Conservation (phyloP, 257 asterid species). For the Solanum piurae region DNA sequence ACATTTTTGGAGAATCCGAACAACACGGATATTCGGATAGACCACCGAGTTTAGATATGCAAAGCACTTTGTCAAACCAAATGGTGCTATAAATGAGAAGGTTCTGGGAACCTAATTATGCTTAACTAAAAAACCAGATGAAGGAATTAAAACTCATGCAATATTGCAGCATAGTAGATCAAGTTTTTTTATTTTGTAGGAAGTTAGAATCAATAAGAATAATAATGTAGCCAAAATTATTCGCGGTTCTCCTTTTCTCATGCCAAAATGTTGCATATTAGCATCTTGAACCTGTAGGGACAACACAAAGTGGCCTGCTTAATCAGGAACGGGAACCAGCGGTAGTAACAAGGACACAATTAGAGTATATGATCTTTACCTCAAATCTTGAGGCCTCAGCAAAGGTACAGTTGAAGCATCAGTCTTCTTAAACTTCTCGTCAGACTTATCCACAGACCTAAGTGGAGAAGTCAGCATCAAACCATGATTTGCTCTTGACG, state of each 20-base stretch:
- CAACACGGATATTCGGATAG: neutral
- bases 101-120: neutral
- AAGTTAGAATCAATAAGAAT: neutral
- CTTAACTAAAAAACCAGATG: neutral
- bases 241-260: constrained; percentile 29
- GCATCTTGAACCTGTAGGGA: constrained; percentile 48
- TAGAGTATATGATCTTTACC: constrained; percentile 29
- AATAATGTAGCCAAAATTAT: constrained; percentile 23
- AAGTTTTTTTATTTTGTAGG: neutral
- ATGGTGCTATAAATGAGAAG: neutral
- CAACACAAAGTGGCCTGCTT: constrained; percentile 18
- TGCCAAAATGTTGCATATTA: constrained; percentile 33
- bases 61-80: neutral
- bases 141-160: neutral
- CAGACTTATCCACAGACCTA: constrained; percentile 44
- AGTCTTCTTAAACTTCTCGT: constrained; percentile 28
- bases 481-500: constrained; percentile 67
- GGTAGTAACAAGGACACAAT: constrained; percentile 2
- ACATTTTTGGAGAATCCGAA: neutral
- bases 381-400: constrained; percentile 86
- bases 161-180: neutral
- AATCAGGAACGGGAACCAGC: constrained; percentile 22
- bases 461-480: constrained; percentile 90
- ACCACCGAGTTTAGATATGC: neutral
- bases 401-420: constrained; percentile 45